A percentile compares a stretch with the other conserved stretches of the same genome.
Evolutionary conservation across 1,139 yeast species (phyloP).

Genomic region (Saccharomyces hybrid): DNA sequence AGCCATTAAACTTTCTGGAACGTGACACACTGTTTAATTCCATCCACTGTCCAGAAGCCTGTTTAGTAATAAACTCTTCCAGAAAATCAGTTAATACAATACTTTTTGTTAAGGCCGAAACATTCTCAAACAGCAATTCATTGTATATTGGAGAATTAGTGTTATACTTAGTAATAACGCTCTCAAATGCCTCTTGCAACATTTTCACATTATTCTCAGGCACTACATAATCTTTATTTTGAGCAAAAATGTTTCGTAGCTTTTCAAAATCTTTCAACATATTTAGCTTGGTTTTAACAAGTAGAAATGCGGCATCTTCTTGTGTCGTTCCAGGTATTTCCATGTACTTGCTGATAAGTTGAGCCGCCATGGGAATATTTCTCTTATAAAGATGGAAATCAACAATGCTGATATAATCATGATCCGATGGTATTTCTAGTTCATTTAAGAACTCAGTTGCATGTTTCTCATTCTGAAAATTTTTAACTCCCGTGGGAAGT

Average conservation of each 20-base stretch:
- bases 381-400: slow-evolving; percentile 19
- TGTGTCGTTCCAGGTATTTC: slow-evolving; percentile 6
- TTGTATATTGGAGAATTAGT: slow-evolving; percentile 7
- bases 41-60: slow-evolving; percentile 3
- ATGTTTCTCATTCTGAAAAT: slow-evolving; percentile 20
- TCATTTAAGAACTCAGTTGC: slow-evolving; percentile 25
- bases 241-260: slow-evolving; percentile 11
- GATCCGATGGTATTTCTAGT: slow-evolving; percentile 15
- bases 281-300: slow-evolving; percentile 17
- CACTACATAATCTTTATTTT: background rate
- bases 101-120: slow-evolving; percentile 10
- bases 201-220: slow-evolving; percentile 1
- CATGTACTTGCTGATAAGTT: slow-evolving; percentile 13
- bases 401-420: slow-evolving; percentile 18
- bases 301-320: slow-evolving; percentile 4
- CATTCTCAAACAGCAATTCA: slow-evolving; percentile 15
- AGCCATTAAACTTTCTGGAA: slow-evolving; percentile 13
- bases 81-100: slow-evolving; percentile 10
- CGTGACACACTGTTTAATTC: slow-evolving; percentile 1
- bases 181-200: slow-evolving; percentile 13
- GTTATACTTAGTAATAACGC: slow-evolving; percentile 9
- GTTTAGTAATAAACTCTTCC: slow-evolving; percentile 8
- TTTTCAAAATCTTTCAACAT: slow-evolving; percentile 17
- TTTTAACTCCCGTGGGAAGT: background rate
- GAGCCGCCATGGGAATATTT: slow-evolving; percentile 11